Conservation (phyloP, 352 stramenopile species). For the Phytophthora aleatoria region DNA sequence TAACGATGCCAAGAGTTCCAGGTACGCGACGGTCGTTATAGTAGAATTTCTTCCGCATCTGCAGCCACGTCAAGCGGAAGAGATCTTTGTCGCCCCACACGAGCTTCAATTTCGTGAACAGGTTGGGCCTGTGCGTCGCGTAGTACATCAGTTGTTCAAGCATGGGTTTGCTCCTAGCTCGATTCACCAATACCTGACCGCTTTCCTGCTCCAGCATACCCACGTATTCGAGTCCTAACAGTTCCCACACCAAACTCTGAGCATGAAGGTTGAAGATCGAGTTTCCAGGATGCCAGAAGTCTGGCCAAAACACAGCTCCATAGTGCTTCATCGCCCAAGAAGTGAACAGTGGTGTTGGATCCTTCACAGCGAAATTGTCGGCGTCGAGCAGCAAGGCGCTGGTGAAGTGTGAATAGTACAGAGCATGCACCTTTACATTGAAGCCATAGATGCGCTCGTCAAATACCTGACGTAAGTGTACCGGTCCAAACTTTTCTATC, state of each 20-base stretch:
- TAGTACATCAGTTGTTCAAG: constrained; percentile 59
- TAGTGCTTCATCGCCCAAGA: constrained; percentile 32
- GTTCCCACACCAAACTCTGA: constrained; percentile 62
- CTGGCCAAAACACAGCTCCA: constrained; percentile 56
- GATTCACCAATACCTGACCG: constrained; percentile 53
- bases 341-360: constrained; percentile 51
- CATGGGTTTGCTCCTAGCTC: constrained; percentile 28
- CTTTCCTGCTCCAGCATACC: constrained; percentile 62
- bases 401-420: constrained; percentile 58
- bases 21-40: constrained; percentile 46
- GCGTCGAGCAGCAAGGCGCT: constrained; percentile 54
- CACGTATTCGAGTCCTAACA: constrained; percentile 46
- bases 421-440: constrained; percentile 53
- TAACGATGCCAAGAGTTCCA: constrained; percentile 49
- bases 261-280: constrained; percentile 66
- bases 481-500: constrained; percentile 34
- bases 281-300: constrained; percentile 55
- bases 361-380: constrained; percentile 50
- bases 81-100: constrained; percentile 66
- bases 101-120: constrained; percentile 56
- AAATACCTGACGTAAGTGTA: constrained; percentile 49
- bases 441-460: constrained; percentile 56
- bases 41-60: constrained; percentile 35
- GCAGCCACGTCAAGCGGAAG: constrained; percentile 58
- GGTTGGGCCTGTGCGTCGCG: constrained; percentile 42